A percentile compares a stretch with the other conserved stretches of the same genome.
Evolutionary conservation across 108 stramenopile species (phyloP).

Genomic region (Nannochloropsis granulata): DNA sequence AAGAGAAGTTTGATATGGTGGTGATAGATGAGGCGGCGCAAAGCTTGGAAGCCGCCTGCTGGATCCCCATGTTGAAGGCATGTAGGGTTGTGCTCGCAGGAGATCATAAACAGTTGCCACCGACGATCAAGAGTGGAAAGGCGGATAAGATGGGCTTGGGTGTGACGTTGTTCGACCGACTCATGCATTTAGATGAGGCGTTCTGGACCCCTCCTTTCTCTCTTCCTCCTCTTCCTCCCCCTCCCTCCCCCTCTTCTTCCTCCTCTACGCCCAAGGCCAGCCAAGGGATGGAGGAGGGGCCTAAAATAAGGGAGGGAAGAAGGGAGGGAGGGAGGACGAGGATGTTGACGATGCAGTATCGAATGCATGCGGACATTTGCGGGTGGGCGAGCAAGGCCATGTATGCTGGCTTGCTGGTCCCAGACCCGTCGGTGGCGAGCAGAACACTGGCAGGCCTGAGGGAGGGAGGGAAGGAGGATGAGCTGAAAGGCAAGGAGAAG

Average conservation of each 20-base stretch:
- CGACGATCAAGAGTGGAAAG: conserved; percentile 62
- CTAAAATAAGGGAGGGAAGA: not conserved
- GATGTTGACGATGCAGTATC: conserved; percentile 85
- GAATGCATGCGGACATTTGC: conserved; percentile 80
- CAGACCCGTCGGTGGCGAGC: not conserved
- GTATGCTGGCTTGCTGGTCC: conserved; percentile 52
- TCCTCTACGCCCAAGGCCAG: not conserved
- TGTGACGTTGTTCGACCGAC: conserved; percentile 79
- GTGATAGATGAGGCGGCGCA: conserved; percentile 98
- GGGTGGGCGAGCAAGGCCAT: conserved; percentile 79
- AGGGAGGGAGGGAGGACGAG: conserved; percentile 31
- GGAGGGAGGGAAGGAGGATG: not conserved
- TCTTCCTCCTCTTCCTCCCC: not conserved
- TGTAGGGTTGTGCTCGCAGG: conserved; percentile 67
- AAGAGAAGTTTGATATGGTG: conserved; percentile 71
- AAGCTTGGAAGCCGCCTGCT: conserved; percentile 82
- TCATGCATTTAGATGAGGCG: conserved; percentile 53
- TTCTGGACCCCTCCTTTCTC: not conserved
- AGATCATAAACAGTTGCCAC: conserved; percentile 94
- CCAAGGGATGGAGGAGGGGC: not conserved
- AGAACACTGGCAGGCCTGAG: conserved; percentile 22
- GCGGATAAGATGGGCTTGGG: conserved; percentile 48
- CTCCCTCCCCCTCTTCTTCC: not conserved
- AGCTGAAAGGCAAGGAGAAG: not conserved
- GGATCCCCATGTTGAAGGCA: conserved; percentile 74